Conservation (phyloP, 2,329 filamentous ascomycete genomes). For the Exophiala bonariae region DNA sequence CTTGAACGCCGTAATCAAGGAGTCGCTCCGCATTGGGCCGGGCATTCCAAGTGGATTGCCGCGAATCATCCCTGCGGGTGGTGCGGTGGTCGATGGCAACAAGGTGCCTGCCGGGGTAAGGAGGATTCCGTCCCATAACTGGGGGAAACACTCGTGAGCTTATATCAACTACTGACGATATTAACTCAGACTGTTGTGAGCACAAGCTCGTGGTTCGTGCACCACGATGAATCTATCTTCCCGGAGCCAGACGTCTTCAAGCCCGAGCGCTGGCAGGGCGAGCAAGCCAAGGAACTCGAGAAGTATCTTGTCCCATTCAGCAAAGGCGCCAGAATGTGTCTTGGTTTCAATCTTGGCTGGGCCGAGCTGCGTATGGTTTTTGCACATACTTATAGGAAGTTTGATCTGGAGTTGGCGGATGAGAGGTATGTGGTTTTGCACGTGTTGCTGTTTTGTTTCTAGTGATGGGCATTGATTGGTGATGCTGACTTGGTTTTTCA, state of each 20-base stretch:
- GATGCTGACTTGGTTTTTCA: neutral
- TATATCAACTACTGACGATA: too few species aligned
- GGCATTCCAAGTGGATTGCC: conserved; percentile 33
- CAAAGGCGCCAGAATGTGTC: conserved; percentile 41
- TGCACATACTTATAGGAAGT: neutral
- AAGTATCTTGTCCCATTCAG: conserved; percentile 44
- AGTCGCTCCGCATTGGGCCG: conserved; percentile 37
- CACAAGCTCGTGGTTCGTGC: conserved; percentile 30
- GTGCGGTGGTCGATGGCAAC: conserved; percentile 22
- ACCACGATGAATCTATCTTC: conserved; percentile 35
- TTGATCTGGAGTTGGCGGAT: neutral
- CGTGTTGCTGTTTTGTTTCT: neutral
- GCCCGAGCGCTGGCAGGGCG: conserved; percentile 43
- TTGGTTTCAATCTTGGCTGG: conserved; percentile 32
- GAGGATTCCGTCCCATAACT: neutral
- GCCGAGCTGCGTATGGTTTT: neutral
- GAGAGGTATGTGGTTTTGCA: neutral
- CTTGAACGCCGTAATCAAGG: conserved; percentile 40
- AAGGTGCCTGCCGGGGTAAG: conserved; percentile 29
- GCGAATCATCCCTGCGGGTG: conserved; percentile 29
- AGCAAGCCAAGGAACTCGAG: conserved; percentile 31
- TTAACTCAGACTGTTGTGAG: conserved; percentile 29
- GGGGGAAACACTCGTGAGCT: too few species aligned
- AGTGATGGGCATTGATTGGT: too few species aligned
- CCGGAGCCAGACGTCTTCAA: conserved; percentile 35